Percentiles rank a stretch among this genome's conserved stretches.
phyloP scores from a whole-genome alignment of 257 asterid species.

The Fraxinus pennsylvanica region DNA sequence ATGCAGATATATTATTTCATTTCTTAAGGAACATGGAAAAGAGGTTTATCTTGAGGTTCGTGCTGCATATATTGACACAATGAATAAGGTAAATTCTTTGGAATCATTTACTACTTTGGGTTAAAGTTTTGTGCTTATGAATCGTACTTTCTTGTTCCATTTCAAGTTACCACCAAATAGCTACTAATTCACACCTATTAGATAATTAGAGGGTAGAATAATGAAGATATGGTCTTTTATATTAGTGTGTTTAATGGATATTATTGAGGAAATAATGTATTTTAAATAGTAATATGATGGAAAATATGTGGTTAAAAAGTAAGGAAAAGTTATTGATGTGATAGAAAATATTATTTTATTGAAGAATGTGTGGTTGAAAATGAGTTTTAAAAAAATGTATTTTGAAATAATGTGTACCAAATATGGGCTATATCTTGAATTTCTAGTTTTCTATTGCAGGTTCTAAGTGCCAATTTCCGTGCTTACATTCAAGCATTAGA shows the following conservation, averaged over 20 bases:
- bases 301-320: too few species aligned
- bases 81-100: slow-evolving; percentile 75
- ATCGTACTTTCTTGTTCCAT: slow-evolving; percentile 12
- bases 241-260: neutral
- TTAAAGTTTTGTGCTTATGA: slow-evolving; percentile 13
- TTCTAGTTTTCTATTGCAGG: slow-evolving; percentile 51
- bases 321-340: too few species aligned
- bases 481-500: slow-evolving; percentile 99
- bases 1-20: slow-evolving; percentile 73
- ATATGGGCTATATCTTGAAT: neutral
- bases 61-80: slow-evolving; percentile 94
- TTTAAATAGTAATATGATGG: too few species aligned
- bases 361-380: too few species aligned
- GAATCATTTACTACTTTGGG: slow-evolving; percentile 12
- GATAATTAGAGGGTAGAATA: neutral
- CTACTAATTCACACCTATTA: neutral
- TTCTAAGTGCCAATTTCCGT: slow-evolving; percentile 84
- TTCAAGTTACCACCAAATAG: neutral
- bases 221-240: neutral
- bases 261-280: too few species aligned
- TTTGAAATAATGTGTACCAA: too few species aligned
- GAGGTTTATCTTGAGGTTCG: slow-evolving; percentile 89
- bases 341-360: too few species aligned
- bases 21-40: slow-evolving; percentile 93
- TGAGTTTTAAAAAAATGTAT: too few species aligned